phyloP scores from a whole-genome alignment of 768 basidiomycete genomes.

The Kwoniella sp. region DNA sequence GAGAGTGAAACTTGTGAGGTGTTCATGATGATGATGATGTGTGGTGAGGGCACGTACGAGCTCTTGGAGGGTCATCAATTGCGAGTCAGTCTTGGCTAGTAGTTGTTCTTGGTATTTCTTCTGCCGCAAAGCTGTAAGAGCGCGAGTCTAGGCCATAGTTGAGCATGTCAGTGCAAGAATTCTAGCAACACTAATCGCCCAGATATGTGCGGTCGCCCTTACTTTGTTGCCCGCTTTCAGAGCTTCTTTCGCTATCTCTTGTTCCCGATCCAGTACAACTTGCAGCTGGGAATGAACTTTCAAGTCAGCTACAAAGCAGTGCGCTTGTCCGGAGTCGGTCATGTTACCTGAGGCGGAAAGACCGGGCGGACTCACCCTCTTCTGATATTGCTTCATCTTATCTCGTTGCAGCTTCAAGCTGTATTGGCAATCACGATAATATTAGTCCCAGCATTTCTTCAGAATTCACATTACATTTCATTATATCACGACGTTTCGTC shows the following conservation, averaged over 20 bases:
- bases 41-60: constrained; percentile 66
- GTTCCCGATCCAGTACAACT: constrained; percentile 79
- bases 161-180: too few species aligned
- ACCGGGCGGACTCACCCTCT: constrained; percentile 77
- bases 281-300: constrained; percentile 66
- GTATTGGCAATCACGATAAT: too few species aligned
- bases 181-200: too few species aligned
- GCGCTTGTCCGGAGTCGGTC: too few species aligned
- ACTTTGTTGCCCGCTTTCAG: constrained; percentile 80
- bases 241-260: constrained; percentile 82
- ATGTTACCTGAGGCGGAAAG: too few species aligned
- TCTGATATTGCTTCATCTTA: constrained; percentile 93
- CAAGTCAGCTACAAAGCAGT: too few species aligned
- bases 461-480: too few species aligned
- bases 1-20: too few species aligned
- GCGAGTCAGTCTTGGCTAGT: constrained; percentile 81
- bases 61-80: constrained; percentile 84
- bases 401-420: constrained; percentile 96
- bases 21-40: too few species aligned
- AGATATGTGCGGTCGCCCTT: constrained; percentile 1
- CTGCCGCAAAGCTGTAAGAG: constrained; percentile 80
- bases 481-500: too few species aligned
- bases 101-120: constrained; percentile 92
- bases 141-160: constrained; percentile 59
- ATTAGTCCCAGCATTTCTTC: too few species aligned